Conservation (phyloP, 176 grass and related monocot genomes). For the Carex cristatella region DNA sequence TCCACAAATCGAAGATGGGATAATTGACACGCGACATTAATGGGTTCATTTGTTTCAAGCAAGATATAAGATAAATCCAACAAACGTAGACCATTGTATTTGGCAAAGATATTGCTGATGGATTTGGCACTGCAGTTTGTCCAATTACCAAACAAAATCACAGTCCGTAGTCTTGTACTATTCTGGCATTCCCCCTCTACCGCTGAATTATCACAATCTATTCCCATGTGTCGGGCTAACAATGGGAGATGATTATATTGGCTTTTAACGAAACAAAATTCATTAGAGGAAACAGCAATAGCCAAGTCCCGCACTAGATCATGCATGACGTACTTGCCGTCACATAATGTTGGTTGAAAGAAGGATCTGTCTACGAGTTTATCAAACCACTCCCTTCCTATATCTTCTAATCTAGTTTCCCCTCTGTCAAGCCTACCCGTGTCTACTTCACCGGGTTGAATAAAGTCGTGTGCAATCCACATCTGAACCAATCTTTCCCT, state of each 20-base stretch:
- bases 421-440: background rate
- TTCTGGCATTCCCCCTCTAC: background rate
- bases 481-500: slow-evolving; percentile 43
- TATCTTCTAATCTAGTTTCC: slow-evolving; percentile 19
- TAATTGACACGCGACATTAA: background rate
- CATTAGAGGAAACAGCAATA: slow-evolving; percentile 18
- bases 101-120: slow-evolving; percentile 14
- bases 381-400: background rate
- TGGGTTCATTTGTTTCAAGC: background rate
- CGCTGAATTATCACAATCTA: background rate
- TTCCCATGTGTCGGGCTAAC: slow-evolving; percentile 7
- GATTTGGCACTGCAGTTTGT: background rate
- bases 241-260: background rate
- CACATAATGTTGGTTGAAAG: slow-evolving; percentile 13
- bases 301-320: slow-evolving; percentile 33
- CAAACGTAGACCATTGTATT: slow-evolving; percentile 4
- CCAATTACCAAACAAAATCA: slow-evolving; percentile 31
- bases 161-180: slow-evolving; percentile 1
- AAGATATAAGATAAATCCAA: slow-evolving; percentile 28
- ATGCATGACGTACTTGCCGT: slow-evolving; percentile 20
- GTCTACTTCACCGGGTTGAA: background rate
- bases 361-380: background rate
- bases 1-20: slow-evolving; percentile 24
- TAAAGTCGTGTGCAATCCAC: slow-evolving; percentile 42
- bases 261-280: slow-evolving; percentile 11